Evolutionary conservation across 179 eudicot genomes (phyloP).

Genomic region (Heliamphora pulchella): DNA sequence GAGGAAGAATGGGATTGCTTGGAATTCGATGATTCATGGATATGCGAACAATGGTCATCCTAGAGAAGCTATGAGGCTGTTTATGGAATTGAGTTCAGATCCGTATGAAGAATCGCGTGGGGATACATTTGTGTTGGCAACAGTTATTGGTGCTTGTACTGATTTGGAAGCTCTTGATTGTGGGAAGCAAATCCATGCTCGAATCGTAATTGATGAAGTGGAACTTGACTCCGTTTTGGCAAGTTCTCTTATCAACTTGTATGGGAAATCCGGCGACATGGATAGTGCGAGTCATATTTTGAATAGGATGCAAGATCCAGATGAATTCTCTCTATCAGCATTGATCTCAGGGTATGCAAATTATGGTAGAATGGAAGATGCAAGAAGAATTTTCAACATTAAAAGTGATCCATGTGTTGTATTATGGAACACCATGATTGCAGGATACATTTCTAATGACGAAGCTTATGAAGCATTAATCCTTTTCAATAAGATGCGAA

Average conservation of each 20-base stretch:
- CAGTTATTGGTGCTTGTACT: slow-evolving; percentile 62
- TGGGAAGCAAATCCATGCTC: slow-evolving; percentile 78
- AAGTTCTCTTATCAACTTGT: slow-evolving; percentile 75
- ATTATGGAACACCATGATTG: slow-evolving; percentile 75
- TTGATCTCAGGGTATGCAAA: slow-evolving; percentile 79
- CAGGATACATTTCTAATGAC: slow-evolving; percentile 55
- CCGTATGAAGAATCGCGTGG: slow-evolving; percentile 25
- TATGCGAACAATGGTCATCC: slow-evolving; percentile 50
- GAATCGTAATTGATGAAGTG: slow-evolving; percentile 37
- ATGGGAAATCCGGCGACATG: slow-evolving; percentile 73
- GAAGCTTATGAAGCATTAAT: slow-evolving; percentile 40
- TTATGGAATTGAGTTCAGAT: slow-evolving; percentile 43
- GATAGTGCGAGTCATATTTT: slow-evolving; percentile 41
- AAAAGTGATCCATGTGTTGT: slow-evolving; percentile 45
- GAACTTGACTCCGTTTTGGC: slow-evolving; percentile 62
- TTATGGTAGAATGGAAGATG: slow-evolving; percentile 61
- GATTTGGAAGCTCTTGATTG: slow-evolving; percentile 47
- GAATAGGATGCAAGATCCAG: slow-evolving; percentile 36
- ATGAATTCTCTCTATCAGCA: slow-evolving; percentile 74
- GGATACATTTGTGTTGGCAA: slow-evolving; percentile 61
- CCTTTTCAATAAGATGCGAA: slow-evolving; percentile 47
- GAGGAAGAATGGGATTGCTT: slow-evolving; percentile 58
- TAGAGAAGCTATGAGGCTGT: slow-evolving; percentile 56
- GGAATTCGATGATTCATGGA: slow-evolving; percentile 84
- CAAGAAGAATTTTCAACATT: slow-evolving; percentile 45